Evolutionary conservation across 2,329 filamentous ascomycete species (phyloP), one percentile per base, ranked within the genome.

Genomic region (Cladosporium sp.): DNA sequence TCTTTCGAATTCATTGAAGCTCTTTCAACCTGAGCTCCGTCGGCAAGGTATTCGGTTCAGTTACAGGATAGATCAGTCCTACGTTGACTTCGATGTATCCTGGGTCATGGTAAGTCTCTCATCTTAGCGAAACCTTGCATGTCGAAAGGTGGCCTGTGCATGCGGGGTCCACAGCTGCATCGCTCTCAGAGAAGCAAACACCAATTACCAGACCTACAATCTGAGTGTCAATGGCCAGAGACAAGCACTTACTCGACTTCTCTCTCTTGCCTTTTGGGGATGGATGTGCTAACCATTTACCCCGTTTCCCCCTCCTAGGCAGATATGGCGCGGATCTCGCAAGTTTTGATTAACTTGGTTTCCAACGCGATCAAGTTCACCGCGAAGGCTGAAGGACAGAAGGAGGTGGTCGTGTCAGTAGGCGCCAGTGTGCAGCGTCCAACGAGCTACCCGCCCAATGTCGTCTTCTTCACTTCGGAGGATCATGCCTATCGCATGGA

Each of bases 301-400:
- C 29, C 29, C 4, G 11, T n/a, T 6, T 6, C 29, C n/a, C 29
- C 3, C 12, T 30, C 12, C 27, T 30, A 32, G 29, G 29, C 29
- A 32, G 29, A 32, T 32, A 32, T 32, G 29, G 29, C 4, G 7
- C 55, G 62, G 8, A 43, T 62, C 7, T 53, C 54, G 17, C 61
- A 75, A 39, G 69, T 75, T 2, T 62, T 71, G 30, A 68, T 69
- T 48, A 68, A 68, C 37, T 61, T 75, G 2, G 64, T 74, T n/a
- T 73, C 72, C 7, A 74, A 74, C 43, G 68, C 70, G 0, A 72
- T 75, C 61, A 75, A 75, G 47, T 75, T 75, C 55, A 73, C 73
- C 1, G 68, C 71, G 3, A 55, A 55, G 13, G 56, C 44, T 12
- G 27, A 58, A 5, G 60, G 60, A 1, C 52, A 59, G 20, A 64